Base-by-base conservation (phyloP, 2,329 filamentous ascomycete species). In the Alternaria arbusti region DNA sequence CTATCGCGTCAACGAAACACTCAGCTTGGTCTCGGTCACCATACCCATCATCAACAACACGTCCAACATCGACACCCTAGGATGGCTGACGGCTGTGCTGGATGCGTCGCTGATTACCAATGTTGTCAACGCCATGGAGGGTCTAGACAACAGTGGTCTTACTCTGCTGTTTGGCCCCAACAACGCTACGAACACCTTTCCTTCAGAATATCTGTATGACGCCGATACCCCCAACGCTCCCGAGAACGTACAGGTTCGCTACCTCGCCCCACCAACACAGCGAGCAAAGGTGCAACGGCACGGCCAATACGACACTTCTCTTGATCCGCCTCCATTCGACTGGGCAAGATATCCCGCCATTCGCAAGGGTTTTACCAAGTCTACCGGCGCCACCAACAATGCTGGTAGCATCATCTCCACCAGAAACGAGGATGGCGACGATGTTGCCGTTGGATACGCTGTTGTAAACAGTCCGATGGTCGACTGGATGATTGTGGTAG, bases 61-160 rank as follows among this genome's bases (percentile, higher is more conserved):
- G 2, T 85, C 86, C 3, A 77, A 81, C 45, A 82, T 82, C 4
- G 89, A 91, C 65, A 87, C 95, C 1, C 84, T 97, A 6, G 94
- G 93, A 2, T 97, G 93, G 83, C 87, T 97, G 82, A 97, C 93
- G 1, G 82, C 95, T 3, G 84, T 97, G n/a, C 86, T 91, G 59
- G 87, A 91, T 59, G 90, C 90, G 2, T 81, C 82, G 5, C 85
- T 90, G 2, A 83, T 96, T 4, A 82, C 89, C n/a, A 79, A 85
- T 47, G 86, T 93, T 1, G 82, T 89, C 25, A 79, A 82, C 17
- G 91, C 90, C 2, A 81, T 84, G 2, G 91, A 94, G 76, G 93
- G 92, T 1, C 76, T 97, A 9, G 91, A 89, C 23, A 77, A 84
- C 0, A 92, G 89, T 0, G 93, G 93, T 6, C 81, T 90, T 15